Conservation (phyloP, 495 filamentous ascomycete species). For the Podospora anserina region DNA sequence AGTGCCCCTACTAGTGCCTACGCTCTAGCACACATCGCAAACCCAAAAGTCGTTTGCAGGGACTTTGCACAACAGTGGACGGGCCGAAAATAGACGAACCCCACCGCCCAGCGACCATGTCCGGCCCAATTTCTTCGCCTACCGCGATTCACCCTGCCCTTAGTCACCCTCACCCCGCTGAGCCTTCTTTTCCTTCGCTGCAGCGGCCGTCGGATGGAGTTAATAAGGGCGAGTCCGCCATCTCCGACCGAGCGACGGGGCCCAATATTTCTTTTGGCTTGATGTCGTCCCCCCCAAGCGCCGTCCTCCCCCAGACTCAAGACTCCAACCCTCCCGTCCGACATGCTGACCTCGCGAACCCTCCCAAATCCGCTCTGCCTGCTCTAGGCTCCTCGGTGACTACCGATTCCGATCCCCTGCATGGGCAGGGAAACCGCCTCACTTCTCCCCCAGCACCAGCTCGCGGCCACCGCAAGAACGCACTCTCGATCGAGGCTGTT, state of each 20-base stretch:
- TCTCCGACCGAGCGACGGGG: constrained; percentile 24
- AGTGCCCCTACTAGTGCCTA: background rate
- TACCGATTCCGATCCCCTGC: constrained; percentile 12
- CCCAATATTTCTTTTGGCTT: constrained; percentile 21
- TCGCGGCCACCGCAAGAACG: constrained; percentile 55
- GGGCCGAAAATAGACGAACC: constrained; percentile 26
- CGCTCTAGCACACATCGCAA: background rate
- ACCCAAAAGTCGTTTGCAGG: constrained; percentile 3
- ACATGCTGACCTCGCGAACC: constrained; percentile 12
- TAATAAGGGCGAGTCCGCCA: constrained; percentile 24
- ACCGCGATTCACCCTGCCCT: constrained; percentile 42
- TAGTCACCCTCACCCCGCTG: constrained; percentile 24
- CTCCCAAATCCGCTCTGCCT: constrained; percentile 15
- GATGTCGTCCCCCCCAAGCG: constrained; percentile 7
- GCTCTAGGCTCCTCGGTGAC: constrained; percentile 14
- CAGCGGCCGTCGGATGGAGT: constrained; percentile 21
- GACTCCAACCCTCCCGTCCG: constrained; percentile 2
- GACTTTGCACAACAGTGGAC: constrained; percentile 4
- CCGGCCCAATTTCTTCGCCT: constrained; percentile 37
- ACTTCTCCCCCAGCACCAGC: constrained; percentile 13
- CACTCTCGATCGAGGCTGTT: constrained; percentile 66
- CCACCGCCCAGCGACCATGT: constrained; percentile 27
- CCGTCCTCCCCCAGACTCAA: constrained; percentile 8
- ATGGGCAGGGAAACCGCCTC: constrained; percentile 1
- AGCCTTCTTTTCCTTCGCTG: constrained; percentile 20